Evolutionary conservation across 2,329 filamentous ascomycete genomes (phyloP).

Genomic region (Aspergillus sojae): DNA sequence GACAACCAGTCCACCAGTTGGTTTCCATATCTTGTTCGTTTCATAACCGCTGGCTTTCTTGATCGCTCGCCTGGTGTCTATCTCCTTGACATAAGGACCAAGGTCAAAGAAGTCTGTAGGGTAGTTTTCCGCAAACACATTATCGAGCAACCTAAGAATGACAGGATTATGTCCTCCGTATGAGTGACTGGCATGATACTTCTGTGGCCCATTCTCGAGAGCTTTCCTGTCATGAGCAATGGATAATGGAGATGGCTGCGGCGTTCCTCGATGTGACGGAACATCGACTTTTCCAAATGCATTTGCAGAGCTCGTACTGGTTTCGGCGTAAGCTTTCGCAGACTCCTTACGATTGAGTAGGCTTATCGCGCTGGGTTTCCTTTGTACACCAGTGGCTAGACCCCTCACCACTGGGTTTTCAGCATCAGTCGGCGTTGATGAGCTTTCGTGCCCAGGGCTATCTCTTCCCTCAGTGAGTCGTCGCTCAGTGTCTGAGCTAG

Average conservation of each 20-base stretch:
- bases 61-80: conserved; percentile 58
- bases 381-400: conserved; percentile 31
- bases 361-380: conserved; percentile 60
- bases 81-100: conserved; percentile 76
- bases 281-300: conserved; percentile 67
- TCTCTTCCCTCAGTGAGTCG: conserved; percentile 29
- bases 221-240: conserved; percentile 37
- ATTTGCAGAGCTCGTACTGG: conserved; percentile 64
- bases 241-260: conserved; percentile 40
- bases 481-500: conserved; percentile 37
- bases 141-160: conserved; percentile 70
- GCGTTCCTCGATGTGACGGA: conserved; percentile 44
- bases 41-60: conserved; percentile 57
- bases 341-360: conserved; percentile 61
- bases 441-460: conserved; percentile 33
- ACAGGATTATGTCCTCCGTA: conserved; percentile 77
- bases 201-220: conserved; percentile 35
- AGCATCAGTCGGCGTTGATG: conserved; percentile 33
- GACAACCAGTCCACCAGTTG: conserved; percentile 79
- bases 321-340: conserved; percentile 66
- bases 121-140: conserved; percentile 74
- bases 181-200: conserved; percentile 70
- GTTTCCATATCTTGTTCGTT: conserved; percentile 72
- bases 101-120: conserved; percentile 65
- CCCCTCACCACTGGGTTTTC: conserved; percentile 35